phyloP scores from a whole-genome alignment of 768 basidiomycete genomes.

The Suillus decipiens region DNA sequence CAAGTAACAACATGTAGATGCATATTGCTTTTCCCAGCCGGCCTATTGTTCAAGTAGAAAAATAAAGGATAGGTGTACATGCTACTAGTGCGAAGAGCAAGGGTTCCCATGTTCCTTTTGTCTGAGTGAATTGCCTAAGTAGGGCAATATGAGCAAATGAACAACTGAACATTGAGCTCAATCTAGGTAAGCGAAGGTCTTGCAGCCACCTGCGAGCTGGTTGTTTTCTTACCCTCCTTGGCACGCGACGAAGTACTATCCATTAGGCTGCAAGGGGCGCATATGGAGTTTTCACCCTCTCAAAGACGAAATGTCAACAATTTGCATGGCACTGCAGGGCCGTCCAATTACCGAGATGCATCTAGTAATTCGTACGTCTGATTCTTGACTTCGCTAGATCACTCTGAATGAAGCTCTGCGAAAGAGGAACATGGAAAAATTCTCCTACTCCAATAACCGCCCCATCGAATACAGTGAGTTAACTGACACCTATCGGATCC shows the following conservation, averaged over 20 bases:
- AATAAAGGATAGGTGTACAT: neutral
- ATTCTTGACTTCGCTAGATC: constrained; percentile 9
- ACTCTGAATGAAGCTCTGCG: constrained; percentile 6
- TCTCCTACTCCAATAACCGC: constrained; percentile 24
- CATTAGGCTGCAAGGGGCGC: neutral
- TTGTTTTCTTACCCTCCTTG: neutral
- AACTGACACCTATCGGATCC: constrained; percentile 17
- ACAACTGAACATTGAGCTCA: constrained; percentile 4
- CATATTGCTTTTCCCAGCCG: neutral
- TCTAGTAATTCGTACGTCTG: constrained; percentile 22
- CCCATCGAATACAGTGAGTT: constrained; percentile 13
- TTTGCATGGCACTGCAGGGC: constrained; percentile 15
- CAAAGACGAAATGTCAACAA: constrained; percentile 16
- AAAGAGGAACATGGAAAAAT: constrained; percentile 21
- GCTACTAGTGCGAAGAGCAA: neutral
- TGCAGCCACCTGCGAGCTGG: constrained; percentile 3
- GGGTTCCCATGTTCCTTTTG: neutral
- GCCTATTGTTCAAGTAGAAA: neutral
- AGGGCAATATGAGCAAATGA: constrained; percentile 1
- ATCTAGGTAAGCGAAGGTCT: constrained; percentile 2
- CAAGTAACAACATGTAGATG: neutral
- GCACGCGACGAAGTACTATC: neutral
- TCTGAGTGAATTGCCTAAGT: constrained; percentile 3
- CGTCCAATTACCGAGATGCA: constrained; percentile 33
- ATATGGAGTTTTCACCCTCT: neutral